Base-by-base conservation (phyloP, 1,284 basidiomycete genomes). In the Sporisorium reilianum region DNA sequence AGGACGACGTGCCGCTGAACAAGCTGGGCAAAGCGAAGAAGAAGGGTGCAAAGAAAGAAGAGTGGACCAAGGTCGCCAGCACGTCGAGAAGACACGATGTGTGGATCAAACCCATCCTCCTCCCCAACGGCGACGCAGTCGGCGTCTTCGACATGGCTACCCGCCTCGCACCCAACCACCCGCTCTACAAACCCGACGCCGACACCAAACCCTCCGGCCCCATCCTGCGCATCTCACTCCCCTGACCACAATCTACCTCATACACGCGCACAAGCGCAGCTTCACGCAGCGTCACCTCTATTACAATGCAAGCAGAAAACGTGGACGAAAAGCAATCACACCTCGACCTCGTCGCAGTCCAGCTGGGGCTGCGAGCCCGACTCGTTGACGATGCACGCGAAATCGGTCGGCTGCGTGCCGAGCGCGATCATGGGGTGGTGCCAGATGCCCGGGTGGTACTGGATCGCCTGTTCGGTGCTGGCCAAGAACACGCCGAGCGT, bases 311-410 rank as follows among this genome's bases (percentile, higher is more conserved):
- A 26, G 25, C 14, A 26, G n/a, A n/a, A n/a, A n/a, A n/a, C n/a
- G n/a, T n/a, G n/a, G n/a, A n/a, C n/a, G n/a, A n/a, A n/a, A n/a
- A n/a, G n/a, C n/a, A n/a, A 6, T 50, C 20, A 50, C 41, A 76
- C 73, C 14, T 59, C 55, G n/a, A 76, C 70, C 57, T 77, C 69
- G 26, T 77, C 73, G 49, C 72, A 80, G 34, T 82, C 80, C 26
- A 82, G 62, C 18, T 59, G 38, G 2, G 80, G 76, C 30, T 75
- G 60, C 3, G 44, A 30, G 11, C 3, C 40, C 41, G 68, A 71
- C 46, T 82, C 81, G 59, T 79, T 69, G 41, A 83, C 81, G n/a
- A 81, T 66, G 63, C 79, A 80, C 11, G 79, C 80, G 63, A 82
- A 83, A 49, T 80, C 76, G 1, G 79, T 82, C 12, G 69, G 41